phyloP scores from a whole-genome alignment of 2,329 filamentous ascomycete species.

The Dothistroma pini region DNA sequence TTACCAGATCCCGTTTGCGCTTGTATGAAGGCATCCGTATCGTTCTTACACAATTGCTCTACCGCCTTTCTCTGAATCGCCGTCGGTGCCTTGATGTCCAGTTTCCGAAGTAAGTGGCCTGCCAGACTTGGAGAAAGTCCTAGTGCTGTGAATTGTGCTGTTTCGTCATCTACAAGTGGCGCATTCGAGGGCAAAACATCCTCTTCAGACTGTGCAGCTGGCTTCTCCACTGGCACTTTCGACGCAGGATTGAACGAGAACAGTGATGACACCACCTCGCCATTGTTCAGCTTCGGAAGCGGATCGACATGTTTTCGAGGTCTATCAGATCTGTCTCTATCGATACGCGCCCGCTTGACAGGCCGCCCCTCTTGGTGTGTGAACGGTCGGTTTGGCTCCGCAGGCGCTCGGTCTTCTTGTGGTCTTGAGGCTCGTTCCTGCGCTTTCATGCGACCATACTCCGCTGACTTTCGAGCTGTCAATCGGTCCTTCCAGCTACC shows the following conservation, averaged over 20 bases:
- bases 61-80: constrained; percentile 92
- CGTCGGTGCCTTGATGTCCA: constrained; percentile 85
- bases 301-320: constrained; percentile 18
- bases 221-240: constrained; percentile 46
- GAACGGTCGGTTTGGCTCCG: background rate
- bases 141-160: constrained; percentile 80
- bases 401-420: background rate
- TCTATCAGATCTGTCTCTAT: constrained; percentile 3
- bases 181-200: constrained; percentile 81
- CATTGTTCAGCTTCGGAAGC: constrained; percentile 18
- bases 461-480: constrained; percentile 67
- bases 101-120: constrained; percentile 76
- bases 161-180: constrained; percentile 69
- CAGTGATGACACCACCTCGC: constrained; percentile 73
- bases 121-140: constrained; percentile 79
- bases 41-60: constrained; percentile 70
- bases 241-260: constrained; percentile 85
- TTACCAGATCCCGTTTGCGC: constrained; percentile 98
- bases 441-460: constrained; percentile 49
- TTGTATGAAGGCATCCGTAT: constrained; percentile 91
- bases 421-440: constrained; percentile 22
- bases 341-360: constrained; percentile 12
- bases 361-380: constrained; percentile 11
- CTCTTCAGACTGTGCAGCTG: constrained; percentile 41
- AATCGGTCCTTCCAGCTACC: constrained; percentile 91